Percentiles rank a stretch among this genome's conserved stretches.
phyloP scores from a whole-genome alignment of 169 alveolate species.

The Cryptosporidium felis region DNA sequence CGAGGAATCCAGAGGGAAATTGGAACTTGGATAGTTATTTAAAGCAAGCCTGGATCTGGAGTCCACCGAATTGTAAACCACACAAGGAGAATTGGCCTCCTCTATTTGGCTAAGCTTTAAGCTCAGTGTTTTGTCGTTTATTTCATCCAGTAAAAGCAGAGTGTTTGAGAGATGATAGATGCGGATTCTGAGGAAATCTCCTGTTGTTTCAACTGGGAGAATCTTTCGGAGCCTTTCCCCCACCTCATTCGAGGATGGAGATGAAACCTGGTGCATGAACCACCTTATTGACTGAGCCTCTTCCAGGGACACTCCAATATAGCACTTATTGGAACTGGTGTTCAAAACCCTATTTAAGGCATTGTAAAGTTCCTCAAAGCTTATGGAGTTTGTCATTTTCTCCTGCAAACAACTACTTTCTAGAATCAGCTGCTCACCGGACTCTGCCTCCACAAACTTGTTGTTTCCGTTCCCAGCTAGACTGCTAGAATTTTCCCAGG shows the following conservation, averaged over 20 bases:
- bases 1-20: too few relatives aligned
- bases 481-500: constrained; percentile 44
- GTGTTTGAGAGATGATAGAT: constrained; percentile 9
- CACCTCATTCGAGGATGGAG: neutral
- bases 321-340: constrained; percentile 9
- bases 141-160: constrained; percentile 27
- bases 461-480: neutral
- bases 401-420: neutral
- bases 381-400: neutral
- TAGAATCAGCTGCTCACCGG: neutral
- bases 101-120: too few relatives aligned
- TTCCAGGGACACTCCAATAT: constrained; percentile 26
- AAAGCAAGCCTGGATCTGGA: too few relatives aligned
- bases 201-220: neutral
- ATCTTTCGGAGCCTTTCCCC: neutral
- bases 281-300: constrained; percentile 66
- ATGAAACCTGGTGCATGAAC: constrained; percentile 9
- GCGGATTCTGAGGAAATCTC: neutral
- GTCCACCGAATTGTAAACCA: too few relatives aligned
- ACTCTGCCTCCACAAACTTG: neutral
- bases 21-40: too few relatives aligned
- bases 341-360: neutral
- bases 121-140: neutral
- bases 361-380: constrained; percentile 32
- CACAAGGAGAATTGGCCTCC: too few relatives aligned